Conservation (phyloP, 2,329 filamentous ascomycete species). For the Reticulascus tulasneorum region DNA sequence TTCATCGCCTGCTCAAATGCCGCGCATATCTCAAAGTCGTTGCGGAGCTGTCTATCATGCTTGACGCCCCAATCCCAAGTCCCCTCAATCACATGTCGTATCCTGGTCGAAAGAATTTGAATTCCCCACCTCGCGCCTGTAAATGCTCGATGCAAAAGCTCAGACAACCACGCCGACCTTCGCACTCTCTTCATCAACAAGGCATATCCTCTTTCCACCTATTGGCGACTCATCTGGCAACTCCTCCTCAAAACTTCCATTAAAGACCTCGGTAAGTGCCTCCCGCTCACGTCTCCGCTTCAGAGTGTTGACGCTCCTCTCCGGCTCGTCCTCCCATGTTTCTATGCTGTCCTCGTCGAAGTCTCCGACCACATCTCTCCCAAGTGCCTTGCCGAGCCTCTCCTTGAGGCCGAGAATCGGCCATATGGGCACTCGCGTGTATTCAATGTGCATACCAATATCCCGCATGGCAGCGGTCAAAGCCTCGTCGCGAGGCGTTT, state of each 20-base stretch:
- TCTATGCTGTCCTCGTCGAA: conserved; percentile 35
- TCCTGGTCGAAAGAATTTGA: too few relatives aligned
- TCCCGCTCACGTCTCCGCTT: conserved; percentile 33
- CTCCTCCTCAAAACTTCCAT: conserved; percentile 37
- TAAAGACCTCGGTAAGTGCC: conserved; percentile 32
- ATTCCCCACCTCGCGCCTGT: too few relatives aligned
- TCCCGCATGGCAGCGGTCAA: conserved; percentile 19
- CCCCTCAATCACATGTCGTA: too few relatives aligned
- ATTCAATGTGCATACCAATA: conserved; percentile 40
- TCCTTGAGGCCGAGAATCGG: conserved; percentile 53
- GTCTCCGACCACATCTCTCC: conserved; percentile 45
- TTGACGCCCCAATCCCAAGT: too few relatives aligned
- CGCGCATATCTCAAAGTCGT: too few relatives aligned
- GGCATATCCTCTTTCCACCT: conserved; percentile 32
- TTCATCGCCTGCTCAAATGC: too few relatives aligned
- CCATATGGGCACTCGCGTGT: conserved; percentile 48
- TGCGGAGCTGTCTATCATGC: too few relatives aligned
- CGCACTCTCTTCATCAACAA: conserved; percentile 15
- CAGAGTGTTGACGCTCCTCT: conserved; percentile 18
- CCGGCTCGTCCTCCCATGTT: conserved; percentile 36
- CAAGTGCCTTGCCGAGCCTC: conserved; percentile 49
- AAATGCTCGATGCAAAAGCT: conserved; percentile 6
- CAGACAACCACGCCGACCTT: conserved; percentile 14
- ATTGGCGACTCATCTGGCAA: conserved; percentile 26
- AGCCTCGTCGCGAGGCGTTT: conserved; percentile 23